Conservation (phyloP, 83 land plant species). For the Picea engelmannii region DNA sequence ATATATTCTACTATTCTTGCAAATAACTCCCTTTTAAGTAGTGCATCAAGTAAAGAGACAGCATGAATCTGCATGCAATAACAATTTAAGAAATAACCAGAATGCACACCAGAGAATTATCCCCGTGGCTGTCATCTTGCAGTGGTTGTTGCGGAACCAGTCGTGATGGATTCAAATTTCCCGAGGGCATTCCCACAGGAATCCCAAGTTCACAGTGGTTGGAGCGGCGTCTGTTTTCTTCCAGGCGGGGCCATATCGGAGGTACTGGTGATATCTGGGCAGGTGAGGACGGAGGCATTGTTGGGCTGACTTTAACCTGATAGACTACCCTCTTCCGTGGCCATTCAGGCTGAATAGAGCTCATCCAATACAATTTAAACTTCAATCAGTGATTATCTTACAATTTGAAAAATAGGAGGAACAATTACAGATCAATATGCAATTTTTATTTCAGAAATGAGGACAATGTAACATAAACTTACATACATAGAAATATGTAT, state of each 20-base stretch:
- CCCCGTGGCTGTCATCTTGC: conserved; percentile 18
- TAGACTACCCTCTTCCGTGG: conserved; percentile 22
- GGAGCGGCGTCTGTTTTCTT: conserved; percentile 12
- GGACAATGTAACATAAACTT: background rate
- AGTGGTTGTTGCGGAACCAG: conserved; percentile 17
- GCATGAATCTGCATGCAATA: background rate
- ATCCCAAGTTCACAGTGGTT: conserved; percentile 11
- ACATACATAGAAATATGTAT: background rate
- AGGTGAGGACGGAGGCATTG: conserved; percentile 18
- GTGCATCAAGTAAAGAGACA: background rate
- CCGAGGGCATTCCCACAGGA: conserved; percentile 10
- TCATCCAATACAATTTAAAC: background rate
- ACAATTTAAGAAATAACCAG: background rate
- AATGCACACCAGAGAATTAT: conserved; percentile 14
- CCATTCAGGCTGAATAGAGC: conserved; percentile 12
- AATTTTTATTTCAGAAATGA: too few species aligned
- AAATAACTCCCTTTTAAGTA: background rate
- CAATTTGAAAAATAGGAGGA: background rate
- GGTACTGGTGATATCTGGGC: conserved; percentile 16
- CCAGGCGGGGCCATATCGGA: conserved; percentile 28
- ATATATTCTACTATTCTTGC: background rate
- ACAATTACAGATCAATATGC: background rate
- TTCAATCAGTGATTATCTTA: background rate
- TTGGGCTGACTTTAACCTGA: conserved; percentile 19
- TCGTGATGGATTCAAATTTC: conserved; percentile 18